phyloP scores from a whole-genome alignment of 345 rosid species.

The Rhodamnia rubescens region DNA sequence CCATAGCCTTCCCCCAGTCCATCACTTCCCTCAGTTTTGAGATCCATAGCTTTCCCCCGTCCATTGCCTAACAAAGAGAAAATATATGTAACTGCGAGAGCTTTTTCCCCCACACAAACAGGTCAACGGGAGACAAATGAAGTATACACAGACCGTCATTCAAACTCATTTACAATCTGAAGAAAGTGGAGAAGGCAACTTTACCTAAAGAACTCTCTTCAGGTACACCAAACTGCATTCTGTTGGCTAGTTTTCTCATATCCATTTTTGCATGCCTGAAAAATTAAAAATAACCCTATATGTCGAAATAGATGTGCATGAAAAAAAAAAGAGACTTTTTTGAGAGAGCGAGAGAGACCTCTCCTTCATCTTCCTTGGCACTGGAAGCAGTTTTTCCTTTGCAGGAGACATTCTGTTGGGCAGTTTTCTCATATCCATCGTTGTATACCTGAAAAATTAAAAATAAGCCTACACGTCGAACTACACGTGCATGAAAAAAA shows the following conservation, averaged over 20 bases:
- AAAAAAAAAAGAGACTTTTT: not conserved
- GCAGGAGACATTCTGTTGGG: no score
- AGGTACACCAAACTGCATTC: constrained; percentile 92
- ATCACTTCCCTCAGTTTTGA: no score
- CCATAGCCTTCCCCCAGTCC: no score
- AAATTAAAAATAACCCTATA: not conserved
- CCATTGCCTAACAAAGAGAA: no score
- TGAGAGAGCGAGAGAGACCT: constrained; percentile 18
- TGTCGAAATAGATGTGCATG: not conserved
- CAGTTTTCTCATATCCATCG: constrained; percentile 25
- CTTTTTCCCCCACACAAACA: not conserved
- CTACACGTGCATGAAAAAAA: not conserved
- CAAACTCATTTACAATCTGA: not conserved
- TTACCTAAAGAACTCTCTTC: constrained; percentile 94
- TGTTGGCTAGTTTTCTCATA: constrained; percentile 92
- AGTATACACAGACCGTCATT: not conserved
- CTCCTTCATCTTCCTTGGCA: constrained; percentile 85
- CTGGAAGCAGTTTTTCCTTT: no score
- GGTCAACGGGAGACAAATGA: not conserved
- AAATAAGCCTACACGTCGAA: not conserved
- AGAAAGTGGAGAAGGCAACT: not conserved
- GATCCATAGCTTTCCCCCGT: no score
- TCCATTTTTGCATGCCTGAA: constrained; percentile 86
- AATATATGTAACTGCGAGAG: not conserved
- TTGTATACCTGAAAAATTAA: constrained; percentile 51